Evolutionary conservation across 108 stramenopile species (phyloP).

Genomic region (Ochromonas danica): DNA sequence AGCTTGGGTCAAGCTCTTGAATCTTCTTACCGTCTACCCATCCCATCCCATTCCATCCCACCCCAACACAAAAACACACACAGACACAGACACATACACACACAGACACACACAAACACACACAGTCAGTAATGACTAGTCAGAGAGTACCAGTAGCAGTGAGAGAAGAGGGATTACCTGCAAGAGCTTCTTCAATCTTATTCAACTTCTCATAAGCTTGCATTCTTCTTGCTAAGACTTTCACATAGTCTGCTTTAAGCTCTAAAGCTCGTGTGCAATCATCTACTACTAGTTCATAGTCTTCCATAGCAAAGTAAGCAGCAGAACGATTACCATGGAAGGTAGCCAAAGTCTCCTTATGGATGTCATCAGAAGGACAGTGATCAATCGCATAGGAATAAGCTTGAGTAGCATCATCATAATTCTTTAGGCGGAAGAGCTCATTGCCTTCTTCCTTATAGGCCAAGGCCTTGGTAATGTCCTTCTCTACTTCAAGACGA

Average conservation of each 20-base stretch:
- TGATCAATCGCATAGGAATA: constrained; percentile 5
- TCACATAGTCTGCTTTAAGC: constrained; percentile 4
- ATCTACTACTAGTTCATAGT: constrained; percentile 13
- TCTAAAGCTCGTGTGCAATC: constrained; percentile 29
- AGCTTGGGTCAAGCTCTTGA: constrained; percentile 6
- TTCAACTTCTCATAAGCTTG: constrained; percentile 27
- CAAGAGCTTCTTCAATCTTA: constrained; percentile 32
- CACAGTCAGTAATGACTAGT: neutral
- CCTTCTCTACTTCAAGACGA: neutral
- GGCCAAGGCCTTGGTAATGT: neutral
- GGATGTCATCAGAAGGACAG: constrained; percentile 10
- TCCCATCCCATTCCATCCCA: no score
- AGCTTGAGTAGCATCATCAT: constrained; percentile 25
- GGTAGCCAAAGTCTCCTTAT: constrained; percentile 25
- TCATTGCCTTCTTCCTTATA: constrained; percentile 25
- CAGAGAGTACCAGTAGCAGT: neutral
- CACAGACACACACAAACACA: no score
- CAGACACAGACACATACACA: no score
- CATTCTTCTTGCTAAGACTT: constrained; percentile 27
- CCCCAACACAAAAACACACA: no score
- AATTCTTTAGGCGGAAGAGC: neutral
- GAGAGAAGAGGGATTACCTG: neutral
- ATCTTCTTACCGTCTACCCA: constrained; percentile 23
- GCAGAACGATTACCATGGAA: constrained; percentile 34
- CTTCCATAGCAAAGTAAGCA: constrained; percentile 22